A percentile compares a stretch with the other conserved stretches of the same genome.
phyloP scores from a whole-genome alignment of 257 asterid genomes.

The Vinca minor region DNA sequence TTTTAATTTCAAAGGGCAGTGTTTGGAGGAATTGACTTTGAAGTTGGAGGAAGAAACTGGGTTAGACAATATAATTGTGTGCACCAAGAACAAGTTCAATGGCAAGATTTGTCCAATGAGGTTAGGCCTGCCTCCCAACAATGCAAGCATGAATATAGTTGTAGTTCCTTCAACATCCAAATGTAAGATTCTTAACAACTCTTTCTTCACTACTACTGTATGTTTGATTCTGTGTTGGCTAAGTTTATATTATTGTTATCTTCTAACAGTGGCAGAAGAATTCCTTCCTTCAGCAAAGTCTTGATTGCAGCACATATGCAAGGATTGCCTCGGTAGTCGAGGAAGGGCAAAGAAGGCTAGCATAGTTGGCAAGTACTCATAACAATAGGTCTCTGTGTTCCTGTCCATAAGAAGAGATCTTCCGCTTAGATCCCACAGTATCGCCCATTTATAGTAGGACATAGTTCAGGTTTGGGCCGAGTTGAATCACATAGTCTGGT shows the following conservation, averaged over 20 bases:
- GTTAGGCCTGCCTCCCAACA: conserved; percentile 82
- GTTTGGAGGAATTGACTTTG: conserved; percentile 54
- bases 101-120: conserved; percentile 78
- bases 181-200: conserved; percentile 31
- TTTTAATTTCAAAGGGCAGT: conserved; percentile 59
- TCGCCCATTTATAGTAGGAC: too few species aligned
- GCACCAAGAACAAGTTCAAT: conserved; percentile 51
- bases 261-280: conserved; percentile 14
- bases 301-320: conserved; percentile 1
- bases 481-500: too few species aligned
- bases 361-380: too few species aligned
- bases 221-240: not conserved
- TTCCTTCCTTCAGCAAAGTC: not conserved
- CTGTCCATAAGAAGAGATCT: too few species aligned
- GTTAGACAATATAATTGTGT: conserved; percentile 47
- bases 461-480: too few species aligned
- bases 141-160: conserved; percentile 68
- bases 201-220: not conserved
- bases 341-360: conserved; percentile 1
- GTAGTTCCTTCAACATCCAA: conserved; percentile 70
- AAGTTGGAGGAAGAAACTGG: conserved; percentile 71
- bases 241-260: not conserved
- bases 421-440: too few species aligned
- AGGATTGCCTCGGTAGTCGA: not conserved
- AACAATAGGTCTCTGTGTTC: too few species aligned